phyloP scores from a whole-genome alignment of 164 flowering plant genomes.

The Stephania japonica region DNA sequence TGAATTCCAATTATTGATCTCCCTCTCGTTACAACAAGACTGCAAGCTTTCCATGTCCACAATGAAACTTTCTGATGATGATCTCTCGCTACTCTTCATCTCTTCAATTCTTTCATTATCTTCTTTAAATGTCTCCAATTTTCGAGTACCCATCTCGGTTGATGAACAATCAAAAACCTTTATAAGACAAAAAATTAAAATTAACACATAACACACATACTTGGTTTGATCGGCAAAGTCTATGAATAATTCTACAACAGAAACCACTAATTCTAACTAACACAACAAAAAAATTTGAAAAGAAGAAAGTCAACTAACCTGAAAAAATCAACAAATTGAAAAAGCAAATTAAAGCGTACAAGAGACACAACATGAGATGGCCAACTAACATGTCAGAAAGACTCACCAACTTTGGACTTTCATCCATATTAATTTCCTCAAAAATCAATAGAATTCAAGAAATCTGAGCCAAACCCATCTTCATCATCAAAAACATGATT shows the following conservation, averaged over 20 bases:
- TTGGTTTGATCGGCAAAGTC: neutral
- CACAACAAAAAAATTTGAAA: neutral
- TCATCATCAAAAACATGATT: neutral
- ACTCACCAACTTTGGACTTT: conserved; percentile 5
- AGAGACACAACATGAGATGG: neutral
- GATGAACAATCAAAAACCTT: neutral
- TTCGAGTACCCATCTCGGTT: neutral
- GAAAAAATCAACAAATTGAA: neutral
- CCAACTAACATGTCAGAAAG: neutral
- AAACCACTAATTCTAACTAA: neutral
- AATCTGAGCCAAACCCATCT: neutral
- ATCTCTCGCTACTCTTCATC: conserved; percentile 14
- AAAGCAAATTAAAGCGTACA: neutral
- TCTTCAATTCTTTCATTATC: conserved; percentile 10
- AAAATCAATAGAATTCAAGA: neutral
- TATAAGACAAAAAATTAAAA: neutral
- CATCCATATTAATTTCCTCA: neutral
- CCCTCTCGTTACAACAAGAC: conserved; percentile 25
- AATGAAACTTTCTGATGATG: conserved; percentile 35
- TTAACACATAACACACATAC: too few species aligned
- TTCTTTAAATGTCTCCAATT: conserved; percentile 26
- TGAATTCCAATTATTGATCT: conserved; percentile 29
- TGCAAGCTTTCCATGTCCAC: conserved; percentile 49
- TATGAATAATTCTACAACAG: conserved; percentile 1
- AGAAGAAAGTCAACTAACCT: neutral